These are phyloP conservation scores for Colletotrichum phormii DNA, from an alignment of 2,329 filamentous ascomycete species.

Conservation along the genomic window DNA sequence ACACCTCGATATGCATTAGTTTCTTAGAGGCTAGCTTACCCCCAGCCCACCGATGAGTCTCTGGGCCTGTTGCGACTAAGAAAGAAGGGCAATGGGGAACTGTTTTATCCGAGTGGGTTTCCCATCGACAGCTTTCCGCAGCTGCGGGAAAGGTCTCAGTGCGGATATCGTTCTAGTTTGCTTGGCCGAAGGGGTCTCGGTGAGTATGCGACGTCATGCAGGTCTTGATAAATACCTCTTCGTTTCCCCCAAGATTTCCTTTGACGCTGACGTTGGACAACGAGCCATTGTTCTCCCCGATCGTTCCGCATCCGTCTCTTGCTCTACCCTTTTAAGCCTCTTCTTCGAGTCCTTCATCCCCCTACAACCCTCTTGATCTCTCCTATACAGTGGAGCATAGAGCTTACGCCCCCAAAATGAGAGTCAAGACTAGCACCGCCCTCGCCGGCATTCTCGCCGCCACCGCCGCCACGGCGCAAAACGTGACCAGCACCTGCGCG, in stretches of 20 bases:
- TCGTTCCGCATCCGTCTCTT: background rate
- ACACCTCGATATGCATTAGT: background rate
- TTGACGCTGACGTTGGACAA: background rate
- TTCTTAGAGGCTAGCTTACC: background rate
- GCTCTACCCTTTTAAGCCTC: background rate
- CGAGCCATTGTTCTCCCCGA: background rate
- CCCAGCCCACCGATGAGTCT: background rate
- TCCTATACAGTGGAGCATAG: background rate
- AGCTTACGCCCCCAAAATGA: conserved; percentile 11
- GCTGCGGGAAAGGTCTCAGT: background rate
- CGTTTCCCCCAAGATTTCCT: background rate
- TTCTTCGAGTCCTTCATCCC: background rate
- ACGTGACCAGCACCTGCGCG: conserved; percentile 43
- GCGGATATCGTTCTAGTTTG: background rate
- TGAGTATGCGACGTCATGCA: conserved; percentile 4
- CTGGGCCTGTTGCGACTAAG: background rate
- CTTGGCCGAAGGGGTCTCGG: background rate
- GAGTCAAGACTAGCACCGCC: conserved; percentile 9
- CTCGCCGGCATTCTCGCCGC: conserved; percentile 41
- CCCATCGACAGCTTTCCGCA: background rate
- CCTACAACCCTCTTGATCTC: background rate
- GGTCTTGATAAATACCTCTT: conserved; percentile 22
- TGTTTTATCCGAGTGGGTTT: background rate
- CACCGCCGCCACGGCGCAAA: conserved; percentile 40
- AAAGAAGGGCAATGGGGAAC: background rate